Percentiles rank a stretch among this genome's conserved stretches.
Evolutionary conservation across 441 rosid genomes (phyloP).

Genomic region (Adansonia rubrostipa): DNA sequence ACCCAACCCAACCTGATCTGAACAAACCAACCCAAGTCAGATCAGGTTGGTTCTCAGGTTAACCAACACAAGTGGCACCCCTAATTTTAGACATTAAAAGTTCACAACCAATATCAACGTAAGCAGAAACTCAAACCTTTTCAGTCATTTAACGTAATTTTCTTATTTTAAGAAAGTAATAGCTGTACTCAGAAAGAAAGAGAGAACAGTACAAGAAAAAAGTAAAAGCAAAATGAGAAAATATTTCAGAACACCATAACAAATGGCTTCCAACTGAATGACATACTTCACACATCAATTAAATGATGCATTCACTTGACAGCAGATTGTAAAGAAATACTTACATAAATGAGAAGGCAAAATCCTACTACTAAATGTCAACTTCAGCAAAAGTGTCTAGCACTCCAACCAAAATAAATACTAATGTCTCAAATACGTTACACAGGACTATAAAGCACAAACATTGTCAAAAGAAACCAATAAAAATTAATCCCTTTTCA

Average conservation of each 20-base stretch:
- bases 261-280: not conserved
- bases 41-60: not conserved
- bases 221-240: not conserved
- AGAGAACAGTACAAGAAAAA: not conserved
- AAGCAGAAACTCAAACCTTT: not conserved
- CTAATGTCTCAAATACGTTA: not conserved
- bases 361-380: not conserved
- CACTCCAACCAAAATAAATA: conserved; percentile 1
- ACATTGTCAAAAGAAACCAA: conserved; percentile 9
- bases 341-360: not conserved
- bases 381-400: not conserved
- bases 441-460: not conserved
- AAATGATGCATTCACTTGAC: conserved; percentile 9
- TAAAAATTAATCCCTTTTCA: conserved; percentile 2
- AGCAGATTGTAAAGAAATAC: not conserved
- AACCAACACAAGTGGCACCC: not conserved
- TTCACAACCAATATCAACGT: conserved; percentile 5
- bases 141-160: not conserved
- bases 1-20: not conserved
- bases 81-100: not conserved
- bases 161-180: not conserved
- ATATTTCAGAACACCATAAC: conserved; percentile 2
- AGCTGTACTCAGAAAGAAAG: not conserved
- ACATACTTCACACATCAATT: conserved; percentile 10
- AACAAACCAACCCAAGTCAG: not conserved